A percentile compares a stretch with the other conserved stretches of the same genome.
Evolutionary conservation across 1,139 yeast genomes (phyloP).

Genomic region (Hyphopichia khmerensis): DNA sequence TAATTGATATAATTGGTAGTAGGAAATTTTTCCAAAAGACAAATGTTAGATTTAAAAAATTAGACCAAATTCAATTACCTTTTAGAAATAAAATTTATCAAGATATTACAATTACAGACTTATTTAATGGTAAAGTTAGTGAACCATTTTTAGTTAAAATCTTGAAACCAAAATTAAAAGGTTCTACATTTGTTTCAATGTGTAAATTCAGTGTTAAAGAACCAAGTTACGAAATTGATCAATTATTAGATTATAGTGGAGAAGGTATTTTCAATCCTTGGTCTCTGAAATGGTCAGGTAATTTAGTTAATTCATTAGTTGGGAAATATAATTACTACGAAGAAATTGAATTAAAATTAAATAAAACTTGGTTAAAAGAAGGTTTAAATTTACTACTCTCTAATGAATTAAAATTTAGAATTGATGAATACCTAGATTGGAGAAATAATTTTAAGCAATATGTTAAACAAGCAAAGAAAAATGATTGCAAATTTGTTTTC

Average conservation of each 20-base stretch:
- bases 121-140: conserved; percentile 28
- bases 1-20: conserved; percentile 43
- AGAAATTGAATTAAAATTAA: conserved; percentile 26
- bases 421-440: conserved; percentile 41
- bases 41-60: conserved; percentile 24
- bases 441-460: conserved; percentile 29
- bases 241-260: conserved; percentile 22
- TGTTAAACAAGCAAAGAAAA: conserved; percentile 23
- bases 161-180: conserved; percentile 35
- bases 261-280: conserved; percentile 29
- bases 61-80: conserved; percentile 35
- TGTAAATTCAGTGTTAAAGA: conserved; percentile 31
- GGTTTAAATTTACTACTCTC: conserved; percentile 28
- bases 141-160: conserved; percentile 38
- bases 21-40: conserved; percentile 35
- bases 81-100: conserved; percentile 19
- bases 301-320: conserved; percentile 28
- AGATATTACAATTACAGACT: conserved; percentile 18
- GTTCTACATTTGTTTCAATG: conserved; percentile 36
- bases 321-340: conserved; percentile 39
- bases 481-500: conserved; percentile 38
- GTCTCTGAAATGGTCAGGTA: conserved; percentile 34
- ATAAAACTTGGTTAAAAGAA: conserved; percentile 32
- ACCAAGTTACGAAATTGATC: conserved; percentile 38
- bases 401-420: conserved; percentile 28